A percentile compares a stretch with the other conserved stretches of the same genome.
Evolutionary conservation across 495 filamentous ascomycete genomes (phyloP).

Genomic region (Elaphomyces granulatus): DNA sequence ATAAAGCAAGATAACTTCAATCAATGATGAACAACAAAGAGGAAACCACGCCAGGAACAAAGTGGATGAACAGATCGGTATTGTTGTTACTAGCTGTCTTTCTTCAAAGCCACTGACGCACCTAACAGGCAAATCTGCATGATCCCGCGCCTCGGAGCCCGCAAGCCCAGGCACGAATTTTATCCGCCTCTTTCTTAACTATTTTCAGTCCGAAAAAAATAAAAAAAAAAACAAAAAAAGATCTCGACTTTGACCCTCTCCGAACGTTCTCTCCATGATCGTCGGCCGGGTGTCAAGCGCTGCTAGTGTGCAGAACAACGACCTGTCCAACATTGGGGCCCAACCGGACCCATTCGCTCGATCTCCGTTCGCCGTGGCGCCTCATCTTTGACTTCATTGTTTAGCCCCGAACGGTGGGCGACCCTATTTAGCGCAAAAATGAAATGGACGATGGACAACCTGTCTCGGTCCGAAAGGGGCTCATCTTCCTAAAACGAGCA

Average conservation of each 20-base stretch:
- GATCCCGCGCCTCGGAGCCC: background rate
- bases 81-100: background rate
- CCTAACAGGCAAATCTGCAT: background rate
- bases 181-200: background rate
- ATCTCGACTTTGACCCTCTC: too few relatives aligned
- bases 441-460: background rate
- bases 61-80: too few relatives aligned
- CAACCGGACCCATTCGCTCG: background rate
- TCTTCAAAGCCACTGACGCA: background rate
- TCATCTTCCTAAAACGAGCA: background rate
- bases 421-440: background rate
- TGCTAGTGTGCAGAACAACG: background rate
- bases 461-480: background rate
- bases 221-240: too few relatives aligned
- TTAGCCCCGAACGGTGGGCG: background rate
- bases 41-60: too few relatives aligned
- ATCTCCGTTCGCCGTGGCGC: background rate
- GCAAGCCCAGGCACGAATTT: background rate
- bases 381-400: background rate
- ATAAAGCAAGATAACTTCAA: too few relatives aligned
- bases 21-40: too few relatives aligned
- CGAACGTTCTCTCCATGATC: background rate
- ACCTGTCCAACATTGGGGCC: conserved; percentile 2
- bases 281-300: background rate
- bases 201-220: too few relatives aligned